Evolutionary conservation across 2,329 filamentous ascomycete species (phyloP).

Genomic region (Colletotrichum navitas): DNA sequence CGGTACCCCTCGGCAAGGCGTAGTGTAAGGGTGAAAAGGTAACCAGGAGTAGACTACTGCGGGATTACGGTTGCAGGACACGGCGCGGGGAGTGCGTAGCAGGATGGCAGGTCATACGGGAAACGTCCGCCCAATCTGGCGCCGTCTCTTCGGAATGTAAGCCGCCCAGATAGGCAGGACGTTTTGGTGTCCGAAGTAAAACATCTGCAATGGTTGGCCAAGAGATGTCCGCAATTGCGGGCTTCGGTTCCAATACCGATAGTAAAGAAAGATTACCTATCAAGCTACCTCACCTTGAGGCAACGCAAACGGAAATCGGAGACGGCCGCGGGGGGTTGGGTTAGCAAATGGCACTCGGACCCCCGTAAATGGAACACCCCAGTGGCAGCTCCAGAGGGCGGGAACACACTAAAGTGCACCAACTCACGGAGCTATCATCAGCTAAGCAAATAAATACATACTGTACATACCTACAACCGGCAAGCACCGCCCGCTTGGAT

Average conservation of each 20-base stretch:
- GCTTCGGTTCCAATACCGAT: slow-evolving; percentile 28
- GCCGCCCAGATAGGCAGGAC: slow-evolving; percentile 28
- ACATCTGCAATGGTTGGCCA: slow-evolving; percentile 16
- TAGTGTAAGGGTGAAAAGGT: slow-evolving; percentile 1
- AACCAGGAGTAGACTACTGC: slow-evolving; percentile 16
- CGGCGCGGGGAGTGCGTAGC: slow-evolving; percentile 6
- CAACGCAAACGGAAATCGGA: slow-evolving; percentile 39
- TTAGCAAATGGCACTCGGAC: slow-evolving; percentile 18
- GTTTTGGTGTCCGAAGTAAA: slow-evolving; percentile 8
- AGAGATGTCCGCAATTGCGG: slow-evolving; percentile 1
- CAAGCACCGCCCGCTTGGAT: slow-evolving; percentile 19
- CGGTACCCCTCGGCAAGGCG: slow-evolving; percentile 52
- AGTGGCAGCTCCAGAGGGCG: slow-evolving; percentile 19
- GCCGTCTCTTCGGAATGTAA: slow-evolving; percentile 6
- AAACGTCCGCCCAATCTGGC: slow-evolving; percentile 26
- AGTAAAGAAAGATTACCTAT: slow-evolving; percentile 22
- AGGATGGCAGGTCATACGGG: slow-evolving; percentile 24
- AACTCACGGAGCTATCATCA: slow-evolving; percentile 19
- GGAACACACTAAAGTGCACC: slow-evolving; percentile 11
- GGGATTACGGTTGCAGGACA: slow-evolving; percentile 26
- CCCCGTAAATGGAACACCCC: slow-evolving; percentile 31
- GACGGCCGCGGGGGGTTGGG: slow-evolving; percentile 23
- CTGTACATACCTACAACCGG: not conserved
- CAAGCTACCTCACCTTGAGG: not conserved
- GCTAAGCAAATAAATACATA: slow-evolving; percentile 1